Percentiles rank a stretch among this genome's conserved stretches.
Conservation (phyloP, 495 filamentous ascomycete species). For the Talaromyces adpressus region DNA sequence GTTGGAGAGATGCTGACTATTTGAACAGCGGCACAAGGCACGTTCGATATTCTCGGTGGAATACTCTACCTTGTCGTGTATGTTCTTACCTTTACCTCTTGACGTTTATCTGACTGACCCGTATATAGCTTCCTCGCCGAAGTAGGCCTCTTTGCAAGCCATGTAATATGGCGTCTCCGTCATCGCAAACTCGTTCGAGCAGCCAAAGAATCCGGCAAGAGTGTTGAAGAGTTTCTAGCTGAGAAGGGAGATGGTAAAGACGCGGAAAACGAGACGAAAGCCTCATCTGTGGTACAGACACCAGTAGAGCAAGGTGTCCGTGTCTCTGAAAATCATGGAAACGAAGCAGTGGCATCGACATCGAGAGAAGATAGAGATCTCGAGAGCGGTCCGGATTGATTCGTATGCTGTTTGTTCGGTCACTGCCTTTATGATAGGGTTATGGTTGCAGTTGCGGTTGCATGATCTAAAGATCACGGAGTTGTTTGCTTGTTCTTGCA, state of each 20-base stretch:
- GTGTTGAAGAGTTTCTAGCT: conserved; percentile 56
- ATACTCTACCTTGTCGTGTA: conserved; percentile 63
- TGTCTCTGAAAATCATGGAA: not conserved
- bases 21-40: conserved; percentile 51
- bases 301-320: not conserved
- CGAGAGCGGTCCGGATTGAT: not conserved
- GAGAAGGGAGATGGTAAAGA: not conserved
- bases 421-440: not conserved
- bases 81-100: conserved; percentile 12
- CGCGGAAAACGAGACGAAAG: not conserved
- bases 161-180: conserved; percentile 59
- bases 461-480: not conserved
- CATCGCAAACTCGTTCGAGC: conserved; percentile 51
- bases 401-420: not conserved
- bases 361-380: not conserved
- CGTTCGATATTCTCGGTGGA: conserved; percentile 64
- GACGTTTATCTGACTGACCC: not conserved
- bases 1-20: conserved; percentile 5
- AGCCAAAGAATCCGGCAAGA: conserved; percentile 49
- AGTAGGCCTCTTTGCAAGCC: conserved; percentile 60
- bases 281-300: not conserved
- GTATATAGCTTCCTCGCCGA: conserved; percentile 52
- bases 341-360: not conserved
- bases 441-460: not conserved
- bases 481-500: not conserved